Evolutionary conservation across 176 grass and related monocot species (phyloP), one percentile per base, ranked within the genome.

Genomic region (Musa beccarii): DNA sequence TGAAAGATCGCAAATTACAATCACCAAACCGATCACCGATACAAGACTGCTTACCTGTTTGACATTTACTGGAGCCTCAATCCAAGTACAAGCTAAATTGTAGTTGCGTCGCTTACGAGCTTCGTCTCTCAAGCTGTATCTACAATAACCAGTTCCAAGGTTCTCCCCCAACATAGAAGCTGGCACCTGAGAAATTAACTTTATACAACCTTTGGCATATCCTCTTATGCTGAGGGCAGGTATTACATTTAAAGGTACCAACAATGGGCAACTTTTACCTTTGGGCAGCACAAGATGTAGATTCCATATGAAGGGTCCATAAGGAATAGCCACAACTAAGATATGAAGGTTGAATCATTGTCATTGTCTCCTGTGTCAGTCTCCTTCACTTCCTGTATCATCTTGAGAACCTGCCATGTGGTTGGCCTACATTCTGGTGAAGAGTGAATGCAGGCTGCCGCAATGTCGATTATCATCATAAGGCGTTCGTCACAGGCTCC

Each of bases 331-430:
- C 1, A 16, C 20, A 25, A 24, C 79, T 94, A 95, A 29, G 95
- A 94, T 73, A 81, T 82, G 73, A 90, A 82, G 71, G 82, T 80
- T 52, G 89, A 81, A 80, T 91, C 89, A 71, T 87, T 89, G 71
- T 91, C 94, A 59, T 91, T 85, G 25, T 96, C 95, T 0, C 77
- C 91, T 24, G 56, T 22, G 1, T 99, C 86, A 3, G 81, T 55
- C 72, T 86, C 95, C 84, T 99, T 99, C 76, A 99, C 90, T 79
- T 99, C 95, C 76, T 99, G 95, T 73, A 99, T 89, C 91, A 99
- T 94, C 80, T 99, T 99, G 11, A 99, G 81, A 68, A 99, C 91
- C 70, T 95, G 96, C 96, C 96, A 99, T 3, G 96, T 84, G 0
- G 96, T 89, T 7, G 96, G 91, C 2, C 96, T 87, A 53, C 86